Percentiles rank a stretch among this genome's conserved stretches.
These are phyloP conservation scores for Nemania serpens DNA, from an alignment of 2,329 filamentous ascomycete genomes.

Conservation along the genomic window DNA sequence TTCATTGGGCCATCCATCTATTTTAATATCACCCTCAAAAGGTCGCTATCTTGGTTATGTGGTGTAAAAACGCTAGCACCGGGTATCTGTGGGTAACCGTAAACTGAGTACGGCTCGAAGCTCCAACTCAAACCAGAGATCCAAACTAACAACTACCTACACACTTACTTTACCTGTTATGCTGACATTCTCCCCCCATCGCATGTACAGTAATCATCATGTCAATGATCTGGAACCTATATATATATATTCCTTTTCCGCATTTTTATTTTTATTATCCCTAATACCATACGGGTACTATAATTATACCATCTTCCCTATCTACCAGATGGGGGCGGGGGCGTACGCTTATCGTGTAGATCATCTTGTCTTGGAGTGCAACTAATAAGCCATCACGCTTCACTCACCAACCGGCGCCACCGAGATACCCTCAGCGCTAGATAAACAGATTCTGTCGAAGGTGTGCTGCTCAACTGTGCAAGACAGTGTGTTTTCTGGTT, in stretches of 20 bases:
- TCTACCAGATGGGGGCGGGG: neutral
- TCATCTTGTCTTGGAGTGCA: neutral
- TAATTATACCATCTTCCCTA: neutral
- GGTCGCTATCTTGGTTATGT: neutral
- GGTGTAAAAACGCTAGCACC: constrained; percentile 11
- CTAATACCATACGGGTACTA: neutral
- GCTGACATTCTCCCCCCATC: constrained; percentile 15
- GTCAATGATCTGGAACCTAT: constrained; percentile 11
- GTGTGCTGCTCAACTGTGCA: neutral
- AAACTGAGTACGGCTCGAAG: constrained; percentile 17
- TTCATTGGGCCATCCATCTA: neutral
- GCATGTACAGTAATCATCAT: constrained; percentile 28
- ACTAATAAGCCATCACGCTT: neutral
- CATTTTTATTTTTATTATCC: neutral
- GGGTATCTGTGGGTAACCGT: constrained; percentile 25
- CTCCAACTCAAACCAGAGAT: too few species aligned
- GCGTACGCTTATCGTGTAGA: neutral
- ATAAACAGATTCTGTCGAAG: neutral
- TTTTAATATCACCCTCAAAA: too few species aligned
- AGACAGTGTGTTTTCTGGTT: neutral
- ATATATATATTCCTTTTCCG: neutral
- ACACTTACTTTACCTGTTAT: neutral
- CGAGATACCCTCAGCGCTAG: constrained; percentile 19
- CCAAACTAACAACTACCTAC: neutral
- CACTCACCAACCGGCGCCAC: constrained; percentile 11